Conservation (phyloP, 768 basidiomycete species). For the Cyclocybe aegerita region DNA sequence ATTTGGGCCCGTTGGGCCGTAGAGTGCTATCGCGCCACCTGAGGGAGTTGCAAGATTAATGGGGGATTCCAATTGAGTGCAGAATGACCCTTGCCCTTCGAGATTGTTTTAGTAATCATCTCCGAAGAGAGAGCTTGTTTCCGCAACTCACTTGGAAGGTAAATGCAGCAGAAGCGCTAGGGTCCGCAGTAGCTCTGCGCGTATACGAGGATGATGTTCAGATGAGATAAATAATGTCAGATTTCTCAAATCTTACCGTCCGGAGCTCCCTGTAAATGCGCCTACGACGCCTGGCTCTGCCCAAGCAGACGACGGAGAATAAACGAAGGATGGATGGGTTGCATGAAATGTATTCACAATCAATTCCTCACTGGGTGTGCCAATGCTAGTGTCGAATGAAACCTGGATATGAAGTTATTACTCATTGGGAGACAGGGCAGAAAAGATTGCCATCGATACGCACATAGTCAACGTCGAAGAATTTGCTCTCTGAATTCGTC, state of each 20-base stretch:
- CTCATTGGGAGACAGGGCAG: background rate
- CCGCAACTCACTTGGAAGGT: constrained; percentile 35
- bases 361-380: constrained; percentile 15
- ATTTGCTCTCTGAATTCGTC: constrained; percentile 11
- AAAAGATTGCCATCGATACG: background rate
- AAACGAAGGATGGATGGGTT: constrained; percentile 35
- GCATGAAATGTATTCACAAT: constrained; percentile 27
- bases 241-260: constrained; percentile 32
- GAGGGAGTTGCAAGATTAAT: too few species aligned
- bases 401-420: constrained; percentile 8
- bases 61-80: background rate
- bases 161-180: constrained; percentile 30
- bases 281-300: constrained; percentile 27
- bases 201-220: too few species aligned
- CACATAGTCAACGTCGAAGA: constrained; percentile 21
- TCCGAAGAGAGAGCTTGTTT: background rate
- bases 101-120: background rate
- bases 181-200: constrained; percentile 28
- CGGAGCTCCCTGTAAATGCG: constrained; percentile 40
- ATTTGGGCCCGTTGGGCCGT: constrained; percentile 30
- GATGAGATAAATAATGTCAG: background rate
- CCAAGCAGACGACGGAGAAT: constrained; percentile 34
- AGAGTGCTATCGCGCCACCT: constrained; percentile 47
- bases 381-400: constrained; percentile 14
- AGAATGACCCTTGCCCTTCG: constrained; percentile 13